Evolutionary conservation across 176 grass and related monocot genomes (phyloP).

Genomic region (bread wheat (Triticum aestivum)): DNA sequence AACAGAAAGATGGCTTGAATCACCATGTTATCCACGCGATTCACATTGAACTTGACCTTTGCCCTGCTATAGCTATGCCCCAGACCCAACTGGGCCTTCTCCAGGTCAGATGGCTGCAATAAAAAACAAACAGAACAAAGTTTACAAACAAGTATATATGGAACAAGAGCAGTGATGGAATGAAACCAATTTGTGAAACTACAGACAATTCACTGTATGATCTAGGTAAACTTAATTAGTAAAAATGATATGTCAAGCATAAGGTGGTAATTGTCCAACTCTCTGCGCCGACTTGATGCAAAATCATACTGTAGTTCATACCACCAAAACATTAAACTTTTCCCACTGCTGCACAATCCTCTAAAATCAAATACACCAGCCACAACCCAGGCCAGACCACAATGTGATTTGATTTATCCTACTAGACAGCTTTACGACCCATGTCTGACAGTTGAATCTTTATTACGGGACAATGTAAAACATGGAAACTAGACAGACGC

Average conservation of each 20-base stretch:
- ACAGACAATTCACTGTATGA: not conserved
- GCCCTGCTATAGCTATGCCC: constrained; percentile 86
- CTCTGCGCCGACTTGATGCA: not conserved
- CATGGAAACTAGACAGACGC: not conserved
- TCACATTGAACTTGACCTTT: constrained; percentile 94
- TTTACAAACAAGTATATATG: not conserved
- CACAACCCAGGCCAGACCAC: not conserved
- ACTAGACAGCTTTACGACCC: not conserved
- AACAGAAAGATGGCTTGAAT: constrained; percentile 85
- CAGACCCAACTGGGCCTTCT: constrained; percentile 67
- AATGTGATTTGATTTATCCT: not conserved
- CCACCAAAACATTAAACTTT: not conserved
- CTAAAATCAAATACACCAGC: not conserved
- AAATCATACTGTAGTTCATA: not conserved
- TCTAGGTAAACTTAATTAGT: not conserved
- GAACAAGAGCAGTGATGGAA: not conserved
- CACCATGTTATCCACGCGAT: constrained; percentile 91
- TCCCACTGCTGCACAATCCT: not conserved
- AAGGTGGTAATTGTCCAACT: not conserved
- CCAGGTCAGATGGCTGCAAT: constrained; percentile 55
- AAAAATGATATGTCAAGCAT: not conserved
- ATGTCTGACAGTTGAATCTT: not conserved
- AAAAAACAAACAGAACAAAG: not conserved
- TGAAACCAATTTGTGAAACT: not conserved
- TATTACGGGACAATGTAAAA: not conserved